Conservation (phyloP, 352 stramenopile species). For the Globisporangium radiosum region DNA sequence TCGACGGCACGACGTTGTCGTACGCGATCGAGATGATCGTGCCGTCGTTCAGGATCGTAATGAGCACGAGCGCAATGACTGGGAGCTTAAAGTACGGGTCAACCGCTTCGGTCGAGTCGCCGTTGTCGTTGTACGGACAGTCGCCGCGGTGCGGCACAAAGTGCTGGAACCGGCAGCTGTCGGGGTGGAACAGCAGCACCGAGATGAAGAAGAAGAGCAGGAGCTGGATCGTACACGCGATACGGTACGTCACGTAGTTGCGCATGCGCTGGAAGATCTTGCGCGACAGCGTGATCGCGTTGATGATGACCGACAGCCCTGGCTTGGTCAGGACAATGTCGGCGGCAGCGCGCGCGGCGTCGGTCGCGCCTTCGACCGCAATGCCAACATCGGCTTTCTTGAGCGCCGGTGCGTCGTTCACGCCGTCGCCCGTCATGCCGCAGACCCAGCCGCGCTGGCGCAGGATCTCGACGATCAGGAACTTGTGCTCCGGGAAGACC, state of each 20-base stretch:
- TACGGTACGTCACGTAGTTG: slow-evolving; percentile 93
- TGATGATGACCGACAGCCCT: slow-evolving; percentile 89
- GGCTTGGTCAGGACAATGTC: slow-evolving; percentile 93
- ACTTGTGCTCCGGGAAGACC: slow-evolving; percentile 92
- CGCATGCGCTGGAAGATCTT: slow-evolving; percentile 93
- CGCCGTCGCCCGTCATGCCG: slow-evolving; percentile 74
- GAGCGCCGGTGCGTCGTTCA: slow-evolving; percentile 63
- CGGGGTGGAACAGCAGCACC: slow-evolving; percentile 84
- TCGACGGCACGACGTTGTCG: slow-evolving; percentile 78
- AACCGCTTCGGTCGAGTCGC: slow-evolving; percentile 27
- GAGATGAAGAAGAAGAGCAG: slow-evolving; percentile 93
- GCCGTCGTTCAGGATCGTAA: slow-evolving; percentile 93
- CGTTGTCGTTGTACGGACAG: slow-evolving; percentile 44
- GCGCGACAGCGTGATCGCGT: slow-evolving; percentile 85
- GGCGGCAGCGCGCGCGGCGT: slow-evolving; percentile 85
- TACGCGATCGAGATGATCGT: slow-evolving; percentile 91
- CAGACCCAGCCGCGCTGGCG: slow-evolving; percentile 65
- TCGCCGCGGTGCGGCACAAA: slow-evolving; percentile 45
- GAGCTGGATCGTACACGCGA: slow-evolving; percentile 89
- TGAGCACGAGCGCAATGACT: slow-evolving; percentile 90
- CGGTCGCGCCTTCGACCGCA: slow-evolving; percentile 76
- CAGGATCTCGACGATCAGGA: slow-evolving; percentile 85
- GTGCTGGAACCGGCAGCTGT: slow-evolving; percentile 66
- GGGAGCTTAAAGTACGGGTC: slow-evolving; percentile 89
- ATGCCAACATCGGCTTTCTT: slow-evolving; percentile 74